Evolutionary conservation across 306 rosid species (phyloP), one percentile per base, ranked within the genome.

Genomic region (Ormosia semicastrata): DNA sequence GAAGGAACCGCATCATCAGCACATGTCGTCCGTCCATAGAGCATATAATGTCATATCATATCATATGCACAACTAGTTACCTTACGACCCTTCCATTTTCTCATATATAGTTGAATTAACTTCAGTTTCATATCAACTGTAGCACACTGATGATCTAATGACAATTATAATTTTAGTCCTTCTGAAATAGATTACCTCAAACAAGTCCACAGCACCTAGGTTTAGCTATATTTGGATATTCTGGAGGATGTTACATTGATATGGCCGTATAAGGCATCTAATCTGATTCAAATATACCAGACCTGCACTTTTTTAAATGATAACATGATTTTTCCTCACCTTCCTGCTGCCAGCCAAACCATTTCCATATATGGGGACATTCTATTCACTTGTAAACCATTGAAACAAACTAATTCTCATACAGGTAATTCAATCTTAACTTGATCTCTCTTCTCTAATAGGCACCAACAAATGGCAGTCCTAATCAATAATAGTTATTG

Each of bases 121-220:
- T 33, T 68, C 70, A 56, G 40, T 76, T 82, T 58, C 77, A 82
- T 63, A 76, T 50, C 49, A 33, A 52, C 5, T n/a, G 50, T 50
- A 40, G 40, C 52, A 50, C 30, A 40, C 9, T 12, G 47, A 52
- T 40, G 37, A 64, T 73, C 1, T 32, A 64, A 53, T 49, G 41
- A 13, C 10, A 62, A 53, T 69, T 44, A 57, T 53, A 59, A 41
- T 13, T 6, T 5, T 52, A 37, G 39, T 24, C 79, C 66, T 64
- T 39, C 30, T 5, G n/a, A 46, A 62, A 49, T 13, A 66, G 40
- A 36, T 18, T 43, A 43, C 11, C 40, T 64, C 67, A 81, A 50
- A 46, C 56, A 40, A 66, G 32, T 66, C 47, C 69, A 54, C 52
- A 66, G 62, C 75, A 37, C 29, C 18, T 52, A 40, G 75, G 33